Evolutionary conservation across 1,139 yeast species (phyloP).

Genomic region (Yamadazyma friedrichii): DNA sequence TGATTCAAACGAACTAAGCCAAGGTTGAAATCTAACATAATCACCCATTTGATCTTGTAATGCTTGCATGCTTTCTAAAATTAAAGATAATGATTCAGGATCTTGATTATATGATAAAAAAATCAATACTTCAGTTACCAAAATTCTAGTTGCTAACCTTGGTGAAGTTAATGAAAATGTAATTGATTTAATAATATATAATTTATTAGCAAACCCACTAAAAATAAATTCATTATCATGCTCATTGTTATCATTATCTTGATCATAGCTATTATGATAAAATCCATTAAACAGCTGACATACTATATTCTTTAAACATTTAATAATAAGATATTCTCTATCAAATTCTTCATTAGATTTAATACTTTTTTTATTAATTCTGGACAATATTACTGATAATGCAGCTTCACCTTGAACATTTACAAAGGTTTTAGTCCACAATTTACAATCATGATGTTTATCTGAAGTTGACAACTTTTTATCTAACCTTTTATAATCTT

Average conservation of each 20-base stretch:
- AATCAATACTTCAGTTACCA: conserved; percentile 44
- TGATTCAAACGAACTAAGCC: conserved; percentile 40
- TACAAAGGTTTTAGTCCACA: conserved; percentile 36
- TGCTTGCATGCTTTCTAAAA: conserved; percentile 32
- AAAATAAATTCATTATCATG: conserved; percentile 9
- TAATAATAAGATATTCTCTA: conserved; percentile 37
- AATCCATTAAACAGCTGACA: conserved; percentile 18
- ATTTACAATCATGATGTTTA: conserved; percentile 19
- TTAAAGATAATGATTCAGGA: conserved; percentile 23
- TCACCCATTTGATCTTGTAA: conserved; percentile 40
- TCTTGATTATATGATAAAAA: conserved; percentile 31
- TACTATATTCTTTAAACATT: conserved; percentile 36
- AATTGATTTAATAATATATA: conserved; percentile 35
- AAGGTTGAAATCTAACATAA: conserved; percentile 38
- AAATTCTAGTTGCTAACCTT: conserved; percentile 37
- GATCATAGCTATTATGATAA: neutral
- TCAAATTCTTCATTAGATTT: conserved; percentile 48
- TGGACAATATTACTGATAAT: conserved; percentile 36
- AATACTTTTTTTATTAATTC: conserved; percentile 43
- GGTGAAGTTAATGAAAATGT: conserved; percentile 42
- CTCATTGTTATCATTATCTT: conserved; percentile 2
- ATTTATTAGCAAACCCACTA: conserved; percentile 23
- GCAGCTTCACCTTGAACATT: conserved; percentile 48
- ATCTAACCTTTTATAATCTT: conserved; percentile 37
- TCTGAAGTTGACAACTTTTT: conserved; percentile 27